phyloP scores from a whole-genome alignment of 2,329 filamentous ascomycete species.

The Fusarium tricinctum region DNA sequence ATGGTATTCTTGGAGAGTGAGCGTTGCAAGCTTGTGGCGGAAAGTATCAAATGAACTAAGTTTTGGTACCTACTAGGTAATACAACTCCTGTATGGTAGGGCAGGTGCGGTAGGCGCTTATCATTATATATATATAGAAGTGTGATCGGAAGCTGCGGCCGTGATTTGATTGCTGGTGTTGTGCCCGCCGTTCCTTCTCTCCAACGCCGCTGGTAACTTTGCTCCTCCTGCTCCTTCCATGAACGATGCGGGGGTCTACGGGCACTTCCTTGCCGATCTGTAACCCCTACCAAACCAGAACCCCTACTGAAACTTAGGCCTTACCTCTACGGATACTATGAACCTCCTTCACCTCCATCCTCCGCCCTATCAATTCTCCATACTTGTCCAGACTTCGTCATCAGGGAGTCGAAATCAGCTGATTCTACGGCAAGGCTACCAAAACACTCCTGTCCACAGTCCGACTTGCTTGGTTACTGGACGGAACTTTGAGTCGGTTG shows the following conservation, averaged over 20 bases:
- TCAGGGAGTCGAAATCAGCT: slow-evolving; percentile 20
- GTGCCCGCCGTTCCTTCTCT: slow-evolving; percentile 15
- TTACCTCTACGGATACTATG: slow-evolving; percentile 1
- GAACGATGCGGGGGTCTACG: slow-evolving; percentile 9
- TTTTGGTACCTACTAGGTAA: too few species aligned
- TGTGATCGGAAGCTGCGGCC: slow-evolving; percentile 1
- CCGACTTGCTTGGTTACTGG: slow-evolving; percentile 38
- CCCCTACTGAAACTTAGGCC: slow-evolving; percentile 25
- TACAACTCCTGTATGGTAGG: too few species aligned
- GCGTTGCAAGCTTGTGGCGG: background rate
- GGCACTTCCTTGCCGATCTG: slow-evolving; percentile 10
- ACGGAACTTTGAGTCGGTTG: slow-evolving; percentile 49
- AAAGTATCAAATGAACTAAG: background rate
- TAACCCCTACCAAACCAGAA: background rate
- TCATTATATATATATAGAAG: background rate
- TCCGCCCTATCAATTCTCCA: background rate
- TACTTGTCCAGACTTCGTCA: slow-evolving; percentile 14
- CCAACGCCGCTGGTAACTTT: background rate
- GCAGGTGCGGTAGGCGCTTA: background rate
- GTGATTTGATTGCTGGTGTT: slow-evolving; percentile 11
- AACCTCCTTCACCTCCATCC: slow-evolving; percentile 14
- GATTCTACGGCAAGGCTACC: slow-evolving; percentile 25
- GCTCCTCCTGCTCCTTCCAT: slow-evolving; percentile 1
- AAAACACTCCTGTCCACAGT: slow-evolving; percentile 22
- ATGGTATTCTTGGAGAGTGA: background rate